Conservation (phyloP, 1,284 basidiomycete genomes). For the Puccinia sorghi region DNA sequence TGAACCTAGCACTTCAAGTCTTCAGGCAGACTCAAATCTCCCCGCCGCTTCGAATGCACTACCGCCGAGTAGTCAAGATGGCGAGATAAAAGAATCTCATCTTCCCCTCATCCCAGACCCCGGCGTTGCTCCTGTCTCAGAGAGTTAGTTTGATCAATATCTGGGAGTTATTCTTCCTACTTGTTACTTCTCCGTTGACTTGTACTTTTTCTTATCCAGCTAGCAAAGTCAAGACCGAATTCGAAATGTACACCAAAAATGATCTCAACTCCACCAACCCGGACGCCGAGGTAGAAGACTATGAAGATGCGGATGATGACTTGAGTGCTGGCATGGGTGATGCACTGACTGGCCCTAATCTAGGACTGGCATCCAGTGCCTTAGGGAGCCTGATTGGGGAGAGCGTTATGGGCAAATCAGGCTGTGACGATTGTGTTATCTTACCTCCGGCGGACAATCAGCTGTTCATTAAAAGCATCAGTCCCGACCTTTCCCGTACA, state of each 20-base stretch:
- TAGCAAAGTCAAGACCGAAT: slow-evolving; percentile 24
- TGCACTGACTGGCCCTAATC: slow-evolving; percentile 3
- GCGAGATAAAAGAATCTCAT: slow-evolving; percentile 2
- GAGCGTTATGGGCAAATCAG: slow-evolving; percentile 44
- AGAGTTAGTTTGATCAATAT: not conserved
- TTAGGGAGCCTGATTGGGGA: slow-evolving; percentile 49
- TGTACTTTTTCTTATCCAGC: not conserved
- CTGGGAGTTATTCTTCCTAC: not conserved
- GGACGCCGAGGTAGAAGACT: slow-evolving; percentile 22
- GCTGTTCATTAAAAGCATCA: slow-evolving; percentile 89
- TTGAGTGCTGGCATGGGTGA: slow-evolving; percentile 37
- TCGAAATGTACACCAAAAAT: slow-evolving; percentile 17
- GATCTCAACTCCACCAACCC: slow-evolving; percentile 17
- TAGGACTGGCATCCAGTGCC: slow-evolving; percentile 15
- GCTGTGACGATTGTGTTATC: slow-evolving; percentile 61
- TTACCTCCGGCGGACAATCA: slow-evolving; percentile 78
- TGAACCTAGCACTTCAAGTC: not conserved
- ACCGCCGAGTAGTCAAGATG: slow-evolving; percentile 8
- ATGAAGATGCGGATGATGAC: slow-evolving; percentile 41
- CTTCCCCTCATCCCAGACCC: slow-evolving; percentile 11
- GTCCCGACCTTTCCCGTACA: slow-evolving; percentile 79
- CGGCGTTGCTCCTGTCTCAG: not conserved
- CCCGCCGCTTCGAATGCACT: not conserved
- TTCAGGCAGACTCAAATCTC: not conserved
- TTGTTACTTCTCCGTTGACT: not conserved